Conservation (phyloP, 805 yeast species). For the Kuraishia capsulata region DNA sequence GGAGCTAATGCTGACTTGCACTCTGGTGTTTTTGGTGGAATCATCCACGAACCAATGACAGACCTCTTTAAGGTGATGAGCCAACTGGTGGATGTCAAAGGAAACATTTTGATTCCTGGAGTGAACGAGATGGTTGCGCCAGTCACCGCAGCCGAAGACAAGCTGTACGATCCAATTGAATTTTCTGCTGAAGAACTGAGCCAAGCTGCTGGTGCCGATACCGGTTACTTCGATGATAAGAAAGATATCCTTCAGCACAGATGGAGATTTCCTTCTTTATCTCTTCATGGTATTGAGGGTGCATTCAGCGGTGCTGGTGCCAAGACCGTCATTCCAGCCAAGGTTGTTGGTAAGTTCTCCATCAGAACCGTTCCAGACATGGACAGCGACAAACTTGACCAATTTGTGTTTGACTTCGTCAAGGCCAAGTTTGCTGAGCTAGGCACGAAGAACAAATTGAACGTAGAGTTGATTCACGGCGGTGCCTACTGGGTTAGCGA, state of each 20-base stretch:
- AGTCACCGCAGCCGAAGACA: constrained; percentile 69
- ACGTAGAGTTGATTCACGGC: constrained; percentile 77
- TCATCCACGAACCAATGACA: constrained; percentile 94
- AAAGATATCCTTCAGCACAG: constrained; percentile 91
- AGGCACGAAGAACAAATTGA: constrained; percentile 66
- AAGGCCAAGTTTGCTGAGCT: constrained; percentile 56
- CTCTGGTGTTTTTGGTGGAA: constrained; percentile 96
- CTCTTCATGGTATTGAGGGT: constrained; percentile 96
- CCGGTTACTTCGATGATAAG: constrained; percentile 68
- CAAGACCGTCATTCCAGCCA: constrained; percentile 95
- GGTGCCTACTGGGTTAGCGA: constrained; percentile 96
- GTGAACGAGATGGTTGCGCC: constrained; percentile 93
- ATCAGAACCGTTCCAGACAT: constrained; percentile 97
- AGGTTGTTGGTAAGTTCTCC: constrained; percentile 89
- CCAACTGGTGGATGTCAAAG: constrained; percentile 69
- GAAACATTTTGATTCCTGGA: constrained; percentile 83
- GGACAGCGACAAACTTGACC: constrained; percentile 67
- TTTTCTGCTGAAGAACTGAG: constrained; percentile 79
- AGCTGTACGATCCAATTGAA: constrained; percentile 77
- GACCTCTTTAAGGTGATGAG: constrained; percentile 77
- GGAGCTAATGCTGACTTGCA: constrained; percentile 98
- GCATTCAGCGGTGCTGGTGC: constrained; percentile 95
- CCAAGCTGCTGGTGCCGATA: constrained; percentile 80
- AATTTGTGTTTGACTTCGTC: constrained; percentile 66
- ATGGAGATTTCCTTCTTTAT: constrained; percentile 97